Evolutionary conservation across 805 yeast genomes (phyloP).

Genomic region (Torulaspora indica): DNA sequence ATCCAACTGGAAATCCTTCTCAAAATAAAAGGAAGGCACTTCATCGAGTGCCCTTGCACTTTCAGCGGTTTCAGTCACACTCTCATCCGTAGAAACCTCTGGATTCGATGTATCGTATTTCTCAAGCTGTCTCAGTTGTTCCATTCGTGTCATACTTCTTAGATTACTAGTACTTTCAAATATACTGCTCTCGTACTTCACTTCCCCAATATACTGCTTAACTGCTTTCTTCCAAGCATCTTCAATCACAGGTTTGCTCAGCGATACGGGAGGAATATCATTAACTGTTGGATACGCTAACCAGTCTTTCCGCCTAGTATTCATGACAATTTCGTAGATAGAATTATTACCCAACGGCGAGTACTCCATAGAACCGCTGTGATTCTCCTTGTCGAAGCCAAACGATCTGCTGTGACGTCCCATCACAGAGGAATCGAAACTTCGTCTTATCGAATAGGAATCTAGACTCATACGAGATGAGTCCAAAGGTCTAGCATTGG

Average conservation of each 20-base stretch:
- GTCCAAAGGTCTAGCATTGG: conserved; percentile 14
- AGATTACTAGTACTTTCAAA: conserved; percentile 43
- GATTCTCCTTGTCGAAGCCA: conserved; percentile 23
- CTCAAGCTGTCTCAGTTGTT: conserved; percentile 39
- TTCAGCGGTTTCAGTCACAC: conserved; percentile 21
- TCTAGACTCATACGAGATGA: conserved; percentile 26
- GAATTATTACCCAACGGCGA: conserved; percentile 49
- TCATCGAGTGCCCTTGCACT: conserved; percentile 22
- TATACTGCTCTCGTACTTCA: conserved; percentile 43
- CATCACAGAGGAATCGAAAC: conserved; percentile 33
- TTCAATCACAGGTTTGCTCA: conserved; percentile 46
- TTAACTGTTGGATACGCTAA: conserved; percentile 63
- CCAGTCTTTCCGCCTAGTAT: conserved; percentile 37
- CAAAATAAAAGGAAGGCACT: conserved; percentile 67
- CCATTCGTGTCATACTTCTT: conserved; percentile 37
- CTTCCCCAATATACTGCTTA: conserved; percentile 41
- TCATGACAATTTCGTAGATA: conserved; percentile 63
- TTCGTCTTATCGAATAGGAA: conserved; percentile 27
- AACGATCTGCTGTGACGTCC: conserved; percentile 19
- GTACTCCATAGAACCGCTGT: conserved; percentile 33
- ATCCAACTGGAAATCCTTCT: conserved; percentile 69
- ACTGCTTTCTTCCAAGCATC: conserved; percentile 43
- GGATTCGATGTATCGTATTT: conserved; percentile 7
- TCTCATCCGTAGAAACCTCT: conserved; percentile 2
- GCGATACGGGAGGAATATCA: conserved; percentile 79